Conservation (phyloP, 106 monocot genomes). For the Platanthera guangdongensis region DNA sequence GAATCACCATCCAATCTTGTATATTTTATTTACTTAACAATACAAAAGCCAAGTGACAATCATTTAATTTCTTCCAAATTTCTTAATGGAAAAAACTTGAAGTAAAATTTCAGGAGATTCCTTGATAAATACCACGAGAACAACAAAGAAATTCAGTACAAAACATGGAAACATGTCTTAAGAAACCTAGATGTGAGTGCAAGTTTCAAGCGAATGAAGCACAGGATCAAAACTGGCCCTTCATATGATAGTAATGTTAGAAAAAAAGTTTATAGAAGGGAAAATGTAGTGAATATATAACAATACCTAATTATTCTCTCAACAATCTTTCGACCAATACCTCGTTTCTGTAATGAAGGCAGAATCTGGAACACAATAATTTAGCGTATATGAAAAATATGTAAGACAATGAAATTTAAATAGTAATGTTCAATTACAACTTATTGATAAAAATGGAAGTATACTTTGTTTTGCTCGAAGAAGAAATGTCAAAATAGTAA, state of each 20-base stretch:
- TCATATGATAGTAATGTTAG: not conserved
- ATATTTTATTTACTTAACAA: not conserved
- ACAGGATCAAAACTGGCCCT: not conserved
- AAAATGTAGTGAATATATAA: not conserved
- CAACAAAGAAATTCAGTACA: not conserved
- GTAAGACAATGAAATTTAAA: not conserved
- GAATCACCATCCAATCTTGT: not conserved
- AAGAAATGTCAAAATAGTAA: not conserved
- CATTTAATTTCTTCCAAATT: not conserved
- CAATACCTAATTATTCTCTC: slow-evolving; percentile 56
- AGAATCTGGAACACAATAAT: slow-evolving; percentile 55
- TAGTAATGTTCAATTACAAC: not conserved
- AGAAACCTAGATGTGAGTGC: not conserved
- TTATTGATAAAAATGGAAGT: not conserved
- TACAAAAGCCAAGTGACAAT: not conserved
- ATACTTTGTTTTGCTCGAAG: not conserved
- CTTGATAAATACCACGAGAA: not conserved
- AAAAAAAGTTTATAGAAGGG: not conserved
- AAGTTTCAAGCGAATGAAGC: not conserved
- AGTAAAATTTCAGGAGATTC: not conserved
- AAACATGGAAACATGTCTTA: not conserved
- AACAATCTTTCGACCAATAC: slow-evolving; percentile 74
- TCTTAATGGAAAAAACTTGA: not conserved
- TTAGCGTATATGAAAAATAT: not conserved
- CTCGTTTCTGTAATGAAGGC: slow-evolving; percentile 50